phyloP scores from a whole-genome alignment of 176 grass and related monocot species.

The Melocanna baccifera region DNA sequence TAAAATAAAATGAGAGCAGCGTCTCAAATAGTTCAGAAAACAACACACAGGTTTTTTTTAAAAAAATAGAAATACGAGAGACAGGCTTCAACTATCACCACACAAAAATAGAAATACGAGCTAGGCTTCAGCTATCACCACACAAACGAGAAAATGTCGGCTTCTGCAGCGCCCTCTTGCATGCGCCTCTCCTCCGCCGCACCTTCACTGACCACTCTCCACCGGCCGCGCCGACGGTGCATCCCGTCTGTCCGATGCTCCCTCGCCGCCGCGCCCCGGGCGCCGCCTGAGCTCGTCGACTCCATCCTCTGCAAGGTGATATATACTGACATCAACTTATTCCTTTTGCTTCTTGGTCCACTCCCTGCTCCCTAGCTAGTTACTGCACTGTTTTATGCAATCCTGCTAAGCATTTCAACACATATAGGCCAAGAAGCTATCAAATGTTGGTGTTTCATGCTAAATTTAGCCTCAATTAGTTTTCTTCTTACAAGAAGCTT shows the following conservation, averaged over 20 bases:
- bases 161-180: conserved; percentile 26
- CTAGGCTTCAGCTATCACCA: conserved; percentile 1
- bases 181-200: conserved; percentile 46
- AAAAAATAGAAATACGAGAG: conserved; percentile 2
- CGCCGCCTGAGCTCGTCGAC: conserved; percentile 60
- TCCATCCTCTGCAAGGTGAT: conserved; percentile 83
- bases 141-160: conserved; percentile 41
- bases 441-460: neutral
- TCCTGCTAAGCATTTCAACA: neutral
- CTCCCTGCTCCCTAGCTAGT: conserved; percentile 3
- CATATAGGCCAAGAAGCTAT: neutral
- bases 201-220: conserved; percentile 22
- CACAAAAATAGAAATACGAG: conserved; percentile 24
- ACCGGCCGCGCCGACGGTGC: conserved; percentile 27
- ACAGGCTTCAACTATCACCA: conserved; percentile 2
- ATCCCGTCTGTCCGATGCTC: conserved; percentile 50
- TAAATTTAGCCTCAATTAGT: neutral
- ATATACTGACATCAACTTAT: neutral
- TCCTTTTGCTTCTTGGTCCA: neutral
- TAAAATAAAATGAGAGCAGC: neutral
- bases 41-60: neutral
- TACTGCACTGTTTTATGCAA: neutral
- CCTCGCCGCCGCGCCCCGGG: conserved; percentile 45
- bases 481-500: neutral
- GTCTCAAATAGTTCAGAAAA: neutral